Conservation (phyloP, 2,329 filamentous ascomycete species). For the Aspergillus melleus region DNA sequence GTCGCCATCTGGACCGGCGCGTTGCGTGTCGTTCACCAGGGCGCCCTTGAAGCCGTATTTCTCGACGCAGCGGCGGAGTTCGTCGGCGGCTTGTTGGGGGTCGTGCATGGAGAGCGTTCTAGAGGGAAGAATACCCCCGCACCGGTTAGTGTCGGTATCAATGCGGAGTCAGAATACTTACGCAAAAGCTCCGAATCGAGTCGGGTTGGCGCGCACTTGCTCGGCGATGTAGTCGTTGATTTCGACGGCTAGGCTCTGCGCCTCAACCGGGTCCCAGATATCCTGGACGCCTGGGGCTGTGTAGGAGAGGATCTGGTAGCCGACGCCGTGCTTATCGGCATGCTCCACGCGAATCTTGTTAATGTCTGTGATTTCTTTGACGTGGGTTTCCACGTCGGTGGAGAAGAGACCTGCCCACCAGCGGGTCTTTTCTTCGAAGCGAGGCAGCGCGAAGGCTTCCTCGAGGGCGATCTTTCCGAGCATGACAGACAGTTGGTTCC, state of each 20-base stretch:
- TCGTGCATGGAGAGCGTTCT: conserved; percentile 44
- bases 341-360: conserved; percentile 44
- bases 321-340: conserved; percentile 48
- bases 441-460: conserved; percentile 62
- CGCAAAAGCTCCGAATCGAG: conserved; percentile 49
- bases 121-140: neutral
- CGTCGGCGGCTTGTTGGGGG: conserved; percentile 39
- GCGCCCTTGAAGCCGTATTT: conserved; percentile 63
- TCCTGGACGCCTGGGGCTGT: conserved; percentile 52
- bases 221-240: conserved; percentile 51
- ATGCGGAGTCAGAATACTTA: conserved; percentile 12
- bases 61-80: conserved; percentile 51
- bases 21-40: conserved; percentile 63
- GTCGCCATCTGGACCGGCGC: conserved; percentile 58
- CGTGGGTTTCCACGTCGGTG: conserved; percentile 59
- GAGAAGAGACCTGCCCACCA: conserved; percentile 65
- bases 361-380: conserved; percentile 55
- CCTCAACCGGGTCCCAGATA: conserved; percentile 46
- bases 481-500: conserved; percentile 40
- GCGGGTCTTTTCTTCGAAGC: conserved; percentile 57
- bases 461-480: conserved; percentile 63
- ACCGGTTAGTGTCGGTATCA: too few species aligned
- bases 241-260: conserved; percentile 45
- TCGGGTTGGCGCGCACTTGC: conserved; percentile 42
- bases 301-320: conserved; percentile 50